Evolutionary conservation across 192 early-diverging fungal species (phyloP).

Genomic region (Backusella luteola): DNA sequence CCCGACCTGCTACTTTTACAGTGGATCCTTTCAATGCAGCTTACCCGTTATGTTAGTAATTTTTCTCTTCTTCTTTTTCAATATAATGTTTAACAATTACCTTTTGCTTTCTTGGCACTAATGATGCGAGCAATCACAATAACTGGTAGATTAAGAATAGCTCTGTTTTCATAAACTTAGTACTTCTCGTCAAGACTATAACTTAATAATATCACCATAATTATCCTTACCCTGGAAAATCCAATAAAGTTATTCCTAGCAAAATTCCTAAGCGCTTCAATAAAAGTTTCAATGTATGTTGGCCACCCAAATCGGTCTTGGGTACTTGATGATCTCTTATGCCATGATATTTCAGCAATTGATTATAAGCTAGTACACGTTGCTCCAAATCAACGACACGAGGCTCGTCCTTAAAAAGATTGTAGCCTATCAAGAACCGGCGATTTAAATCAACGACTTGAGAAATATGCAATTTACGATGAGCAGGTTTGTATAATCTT

Average conservation of each 20-base stretch:
- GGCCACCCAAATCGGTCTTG: constrained; percentile 68
- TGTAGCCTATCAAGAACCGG: constrained; percentile 82
- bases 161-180: constrained; percentile 27
- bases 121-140: constrained; percentile 52
- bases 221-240: constrained; percentile 77
- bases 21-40: constrained; percentile 84
- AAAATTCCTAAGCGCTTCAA: constrained; percentile 66
- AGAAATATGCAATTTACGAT: constrained; percentile 81
- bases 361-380: constrained; percentile 82
- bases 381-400: constrained; percentile 72
- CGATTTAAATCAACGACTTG: constrained; percentile 88
- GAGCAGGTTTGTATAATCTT: constrained; percentile 84
- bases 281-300: constrained; percentile 64
- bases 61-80: no score
- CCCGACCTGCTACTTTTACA: constrained; percentile 91
- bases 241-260: constrained; percentile 64
- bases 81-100: constrained; percentile 15
- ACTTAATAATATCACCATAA: background rate
- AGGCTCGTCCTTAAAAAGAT: constrained; percentile 75
- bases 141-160: constrained; percentile 55
- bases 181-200: background rate
- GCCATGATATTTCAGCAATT: constrained; percentile 86
- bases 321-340: constrained; percentile 95
- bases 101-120: constrained; percentile 52
- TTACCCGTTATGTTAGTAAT: background rate